Base-by-base conservation (phyloP, 2,329 filamentous ascomycete species). In the Fusarium nodosum region DNA sequence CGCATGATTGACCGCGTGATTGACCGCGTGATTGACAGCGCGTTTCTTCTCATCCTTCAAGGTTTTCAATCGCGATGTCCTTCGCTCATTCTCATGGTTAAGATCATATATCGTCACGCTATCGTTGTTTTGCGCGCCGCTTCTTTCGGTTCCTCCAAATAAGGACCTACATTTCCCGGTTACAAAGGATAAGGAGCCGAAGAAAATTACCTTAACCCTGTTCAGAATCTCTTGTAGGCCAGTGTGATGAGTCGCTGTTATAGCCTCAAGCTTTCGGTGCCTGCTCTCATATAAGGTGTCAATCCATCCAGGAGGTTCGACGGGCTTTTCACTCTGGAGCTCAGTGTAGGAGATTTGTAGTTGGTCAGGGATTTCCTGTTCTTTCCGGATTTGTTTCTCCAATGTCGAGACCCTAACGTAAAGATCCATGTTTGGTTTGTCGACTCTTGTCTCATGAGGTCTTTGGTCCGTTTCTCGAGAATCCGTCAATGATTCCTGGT, bases 251-350 rank as follows among this genome's bases (percentile, higher is more conserved):
- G 28, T 6, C 3, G 28, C 30, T 10, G 36, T 4, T 8, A 47
- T 54, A 8, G 12, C 5, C 4, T 46, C 22, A 7, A 68, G 22
- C 10, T 24, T 62, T 42, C 64, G 44, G 24, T 26, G 33, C 3
- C 58, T 15, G 38, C 47, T 51, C 11, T 26, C 47, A 7, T 64
- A 38, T 15, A 72, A 15, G 12, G 12, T 45, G 3, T 15, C 24
- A 42, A 54, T 44, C 63, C 58, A 68, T 55, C 54, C 42, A 28
- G 16, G 26, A 15, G 51, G 16, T n/a, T 58, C 44, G 13, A 22
- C 15, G 24, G 28, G 24, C 7, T 50, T 66, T 9, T 63, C 38
- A 20, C 54, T 22, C 34, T 53, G 44, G 11, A 64, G 42, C 5
- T 8, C 38, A 8, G 20, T 22, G 59, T 39, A 53, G 5, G 22